A percentile compares a stretch with the other conserved stretches of the same genome.
Conservation (phyloP, 1,284 basidiomycete species). For the Filobasidium uniguttulatum region DNA sequence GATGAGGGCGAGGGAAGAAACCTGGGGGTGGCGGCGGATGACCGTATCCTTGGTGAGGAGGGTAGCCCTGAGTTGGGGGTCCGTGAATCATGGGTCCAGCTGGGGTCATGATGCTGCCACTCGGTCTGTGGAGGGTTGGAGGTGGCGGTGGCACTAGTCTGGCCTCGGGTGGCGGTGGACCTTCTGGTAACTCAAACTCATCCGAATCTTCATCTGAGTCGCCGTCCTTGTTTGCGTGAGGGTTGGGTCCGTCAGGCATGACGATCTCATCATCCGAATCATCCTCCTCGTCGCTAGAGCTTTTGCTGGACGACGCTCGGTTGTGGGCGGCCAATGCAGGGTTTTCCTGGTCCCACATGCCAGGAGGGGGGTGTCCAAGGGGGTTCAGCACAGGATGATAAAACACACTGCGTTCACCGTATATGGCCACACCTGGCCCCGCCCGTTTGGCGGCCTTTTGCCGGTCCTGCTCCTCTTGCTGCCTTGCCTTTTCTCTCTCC, state of each 20-base stretch:
- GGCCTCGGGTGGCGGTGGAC: slow-evolving; percentile 34
- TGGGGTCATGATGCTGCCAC: slow-evolving; percentile 19
- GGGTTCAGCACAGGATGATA: slow-evolving; percentile 89
- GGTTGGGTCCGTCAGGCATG: slow-evolving; percentile 35
- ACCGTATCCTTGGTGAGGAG: slow-evolving; percentile 16
- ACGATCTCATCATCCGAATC: slow-evolving; percentile 36
- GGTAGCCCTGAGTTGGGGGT: slow-evolving; percentile 17
- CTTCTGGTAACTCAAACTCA: too few relatives aligned
- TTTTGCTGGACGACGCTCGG: not conserved
- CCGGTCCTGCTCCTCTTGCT: slow-evolving; percentile 50
- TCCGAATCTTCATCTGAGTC: too few relatives aligned
- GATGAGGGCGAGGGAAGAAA: slow-evolving; percentile 13
- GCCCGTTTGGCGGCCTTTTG: slow-evolving; percentile 70
- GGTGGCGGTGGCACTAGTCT: slow-evolving; percentile 3
- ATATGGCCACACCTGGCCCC: not conserved
- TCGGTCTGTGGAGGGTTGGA: slow-evolving; percentile 4
- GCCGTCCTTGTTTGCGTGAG: too few relatives aligned
- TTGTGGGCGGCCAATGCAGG: slow-evolving; percentile 42
- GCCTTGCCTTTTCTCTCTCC: slow-evolving; percentile 14
- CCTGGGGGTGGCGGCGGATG: not conserved
- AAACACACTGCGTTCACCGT: slow-evolving; percentile 51
- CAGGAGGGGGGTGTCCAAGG: slow-evolving; percentile 86
- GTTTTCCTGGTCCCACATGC: slow-evolving; percentile 83
- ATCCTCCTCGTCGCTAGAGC: slow-evolving; percentile 19
- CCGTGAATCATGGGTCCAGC: slow-evolving; percentile 13